These are phyloP conservation scores for Claviceps pazoutovae DNA, from an alignment of 2,329 filamentous ascomycete species.

Conservation along the genomic window DNA sequence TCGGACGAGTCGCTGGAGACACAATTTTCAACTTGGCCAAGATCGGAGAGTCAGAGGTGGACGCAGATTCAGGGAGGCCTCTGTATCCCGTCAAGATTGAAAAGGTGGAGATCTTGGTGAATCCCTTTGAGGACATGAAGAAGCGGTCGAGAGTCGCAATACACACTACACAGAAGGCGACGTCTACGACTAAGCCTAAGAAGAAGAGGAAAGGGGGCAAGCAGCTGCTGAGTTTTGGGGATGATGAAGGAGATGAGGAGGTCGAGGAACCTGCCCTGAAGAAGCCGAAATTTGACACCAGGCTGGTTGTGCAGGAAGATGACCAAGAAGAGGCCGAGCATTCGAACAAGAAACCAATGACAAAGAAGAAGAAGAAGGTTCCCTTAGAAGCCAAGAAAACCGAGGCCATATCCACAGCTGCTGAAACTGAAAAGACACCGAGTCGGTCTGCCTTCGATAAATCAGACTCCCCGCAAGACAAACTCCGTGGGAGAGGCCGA, in stretches of 20 bases:
- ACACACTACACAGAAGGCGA: constrained; percentile 24
- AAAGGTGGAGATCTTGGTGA: constrained; percentile 60
- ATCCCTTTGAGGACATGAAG: constrained; percentile 72
- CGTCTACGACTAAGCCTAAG: constrained; percentile 33
- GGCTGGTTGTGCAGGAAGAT: constrained; percentile 50
- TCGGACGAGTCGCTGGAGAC: constrained; percentile 81
- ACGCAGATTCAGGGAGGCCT: constrained; percentile 66
- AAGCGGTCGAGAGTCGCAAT: constrained; percentile 47
- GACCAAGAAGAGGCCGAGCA: constrained; percentile 14
- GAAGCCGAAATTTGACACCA: constrained; percentile 66
- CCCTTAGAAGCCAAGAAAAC: constrained; percentile 18
- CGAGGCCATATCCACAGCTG: constrained; percentile 5
- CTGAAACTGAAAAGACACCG: constrained; percentile 7
- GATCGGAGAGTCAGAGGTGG: constrained; percentile 78
- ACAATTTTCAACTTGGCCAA: constrained; percentile 93
- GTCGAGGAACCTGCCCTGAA: constrained; percentile 45
- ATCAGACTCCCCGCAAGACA: background rate
- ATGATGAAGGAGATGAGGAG: constrained; percentile 48
- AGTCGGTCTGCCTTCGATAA: background rate
- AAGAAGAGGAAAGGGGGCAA: constrained; percentile 65
- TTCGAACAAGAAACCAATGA: constrained; percentile 11
- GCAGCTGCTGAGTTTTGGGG: constrained; percentile 64
- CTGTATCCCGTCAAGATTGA: constrained; percentile 74
- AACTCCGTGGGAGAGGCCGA: background rate
- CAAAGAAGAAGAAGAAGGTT: constrained; percentile 13